These are phyloP conservation scores for Henckelia pumila DNA, from an alignment of 257 asterid species.

Conservation along the genomic window DNA sequence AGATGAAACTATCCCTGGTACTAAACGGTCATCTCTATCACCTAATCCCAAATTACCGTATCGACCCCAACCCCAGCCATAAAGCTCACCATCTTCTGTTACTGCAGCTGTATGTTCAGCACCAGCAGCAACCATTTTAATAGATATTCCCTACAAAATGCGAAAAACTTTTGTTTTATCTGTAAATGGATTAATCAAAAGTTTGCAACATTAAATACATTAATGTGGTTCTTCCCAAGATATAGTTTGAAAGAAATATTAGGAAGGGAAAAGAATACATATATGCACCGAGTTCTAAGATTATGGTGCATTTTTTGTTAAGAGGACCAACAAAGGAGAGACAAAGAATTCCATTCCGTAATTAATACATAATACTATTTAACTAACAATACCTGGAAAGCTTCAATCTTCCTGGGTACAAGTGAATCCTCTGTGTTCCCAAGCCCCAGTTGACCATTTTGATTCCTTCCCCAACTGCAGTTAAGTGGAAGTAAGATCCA, in stretches of 20 bases:
- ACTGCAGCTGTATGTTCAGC: slow-evolving; percentile 99
- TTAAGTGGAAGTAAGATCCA: slow-evolving; percentile 25
- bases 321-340: not conserved
- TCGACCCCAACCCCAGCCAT: slow-evolving; percentile 99
- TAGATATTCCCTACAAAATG: slow-evolving; percentile 61
- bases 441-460: slow-evolving; percentile 96
- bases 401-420: slow-evolving; percentile 82
- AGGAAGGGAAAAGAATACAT: not conserved
- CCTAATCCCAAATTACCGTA: slow-evolving; percentile 98
- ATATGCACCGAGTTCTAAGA: not conserved
- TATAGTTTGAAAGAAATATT: not conserved
- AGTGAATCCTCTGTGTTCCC: slow-evolving; percentile 91
- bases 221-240: not conserved
- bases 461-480: slow-evolving; percentile 97
- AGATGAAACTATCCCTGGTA: slow-evolving; percentile 79
- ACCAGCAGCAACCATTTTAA: slow-evolving; percentile 97
- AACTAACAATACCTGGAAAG: slow-evolving; percentile 67
- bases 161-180: not conserved
- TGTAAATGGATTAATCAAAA: too few relatives aligned
- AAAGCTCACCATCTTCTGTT: slow-evolving; percentile 92
- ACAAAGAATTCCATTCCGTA: not conserved
- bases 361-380: not conserved
- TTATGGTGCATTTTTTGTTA: not conserved
- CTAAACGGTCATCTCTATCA: slow-evolving; percentile 76
- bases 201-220: not conserved